Evolutionary conservation across 2,329 filamentous ascomycete genomes (phyloP), one percentile per base, ranked within the genome.

Genomic region (Karstenula rhodostoma): DNA sequence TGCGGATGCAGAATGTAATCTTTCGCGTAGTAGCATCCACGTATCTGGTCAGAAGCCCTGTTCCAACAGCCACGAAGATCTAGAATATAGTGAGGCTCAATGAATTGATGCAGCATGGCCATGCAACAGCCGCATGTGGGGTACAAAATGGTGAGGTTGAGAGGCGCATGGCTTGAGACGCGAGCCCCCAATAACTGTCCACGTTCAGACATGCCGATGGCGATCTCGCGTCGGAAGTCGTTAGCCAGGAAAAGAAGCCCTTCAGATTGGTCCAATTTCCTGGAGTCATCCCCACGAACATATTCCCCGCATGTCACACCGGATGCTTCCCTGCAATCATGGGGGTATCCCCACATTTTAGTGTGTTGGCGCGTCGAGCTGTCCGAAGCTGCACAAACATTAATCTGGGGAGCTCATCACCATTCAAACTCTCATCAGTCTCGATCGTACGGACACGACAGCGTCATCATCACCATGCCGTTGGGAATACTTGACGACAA

Each of bases 401-500:
- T 51, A 51, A 51, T 51, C 37, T 23, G 32, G 19, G 7, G 10
- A n/a, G 8, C 4, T 15, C n/a, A 15, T 33, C 32, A 23, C n/a
- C n/a, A 37, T 51, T 22, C 22, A n/a, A 32, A 27, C 9, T 27
- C 22, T 22, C 3, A n/a, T 29, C 50, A 17, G 7, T 29, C 23
- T 35, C 35, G 23, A 43, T 27, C 32, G 22, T 15, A 42, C 35
- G 35, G 35, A 29, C 8, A 52, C 50, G 27, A 19, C 8, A 42
- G 8, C 53, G 33, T 33, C n/a, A 42, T 19, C 53, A 17, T 33
- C n/a, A 65, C 27, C 57, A 71, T 71, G 68, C 66, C 66, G n/a
- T 23, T 71, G 22, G 68, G 67, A 51, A 67, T 71, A 17, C 25
- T 71, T 6, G 60, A 64, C 23, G 67, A 71, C 51, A 63, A 64